Evolutionary conservation across 2,329 filamentous ascomycete species (phyloP).

Genomic region (Botrytis pseudocinerea): DNA sequence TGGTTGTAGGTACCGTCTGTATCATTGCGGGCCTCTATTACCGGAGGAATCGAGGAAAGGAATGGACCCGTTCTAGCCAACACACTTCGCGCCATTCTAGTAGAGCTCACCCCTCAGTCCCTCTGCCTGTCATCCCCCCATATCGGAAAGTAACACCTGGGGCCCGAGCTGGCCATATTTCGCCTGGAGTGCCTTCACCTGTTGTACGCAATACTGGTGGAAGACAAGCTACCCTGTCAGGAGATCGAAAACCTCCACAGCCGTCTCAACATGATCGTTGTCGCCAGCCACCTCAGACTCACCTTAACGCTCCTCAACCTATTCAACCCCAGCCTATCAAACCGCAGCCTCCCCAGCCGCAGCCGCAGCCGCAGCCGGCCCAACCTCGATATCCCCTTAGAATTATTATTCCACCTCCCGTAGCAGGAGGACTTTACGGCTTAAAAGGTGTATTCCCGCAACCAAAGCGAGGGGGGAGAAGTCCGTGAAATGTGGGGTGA

Average conservation of each 20-base stretch:
- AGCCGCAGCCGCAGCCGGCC: not conserved
- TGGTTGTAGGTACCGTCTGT: not conserved
- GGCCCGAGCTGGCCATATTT: not conserved
- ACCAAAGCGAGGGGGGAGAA: not conserved
- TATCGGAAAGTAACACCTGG: not conserved
- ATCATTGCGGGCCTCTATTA: not conserved
- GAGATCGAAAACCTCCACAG: not conserved
- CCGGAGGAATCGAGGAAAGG: not conserved
- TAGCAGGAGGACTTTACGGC: conserved; percentile 6
- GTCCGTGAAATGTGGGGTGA: too few species aligned
- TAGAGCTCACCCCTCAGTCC: not conserved
- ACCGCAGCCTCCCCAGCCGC: too few species aligned
- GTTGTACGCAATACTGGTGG: not conserved
- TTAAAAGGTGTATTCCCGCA: not conserved
- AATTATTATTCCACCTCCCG: not conserved
- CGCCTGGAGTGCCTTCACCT: not conserved
- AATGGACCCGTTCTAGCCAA: not conserved
- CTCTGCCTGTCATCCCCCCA: not conserved
- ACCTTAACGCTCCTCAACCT: not conserved
- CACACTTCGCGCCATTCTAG: not conserved
- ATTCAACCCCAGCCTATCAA: not conserved
- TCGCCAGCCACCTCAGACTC: not conserved
- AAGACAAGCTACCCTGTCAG: not conserved
- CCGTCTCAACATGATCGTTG: not conserved
- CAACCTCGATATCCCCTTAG: not conserved